phyloP scores from a whole-genome alignment of 148 eudicot genomes.

The Silene uniflora region DNA sequence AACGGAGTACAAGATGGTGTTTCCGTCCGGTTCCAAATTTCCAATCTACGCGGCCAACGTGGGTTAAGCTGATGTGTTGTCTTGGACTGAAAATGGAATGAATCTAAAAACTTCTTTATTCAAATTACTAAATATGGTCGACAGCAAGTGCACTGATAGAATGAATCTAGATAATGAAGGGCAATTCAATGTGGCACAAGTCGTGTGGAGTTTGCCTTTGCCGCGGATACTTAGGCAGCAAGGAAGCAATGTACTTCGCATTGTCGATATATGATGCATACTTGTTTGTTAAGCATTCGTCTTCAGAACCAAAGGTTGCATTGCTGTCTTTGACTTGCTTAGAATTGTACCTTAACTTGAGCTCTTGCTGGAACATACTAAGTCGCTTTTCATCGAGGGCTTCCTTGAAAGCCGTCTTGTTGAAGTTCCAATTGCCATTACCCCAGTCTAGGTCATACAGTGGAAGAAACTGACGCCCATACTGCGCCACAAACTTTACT shows the following conservation, averaged over 20 bases:
- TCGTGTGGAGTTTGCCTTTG: constrained; percentile 25
- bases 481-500: constrained; percentile 28
- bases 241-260: constrained; percentile 24
- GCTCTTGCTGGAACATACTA: constrained; percentile 1
- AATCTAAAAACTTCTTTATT: too few relatives aligned
- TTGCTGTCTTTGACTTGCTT: neutral
- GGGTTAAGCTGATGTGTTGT: too few relatives aligned
- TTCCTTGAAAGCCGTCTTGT: constrained; percentile 5
- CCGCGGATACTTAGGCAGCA: constrained; percentile 19
- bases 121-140: too few relatives aligned
- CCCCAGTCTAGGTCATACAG: constrained; percentile 38
- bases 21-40: too few relatives aligned
- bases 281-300: neutral
- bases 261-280: constrained; percentile 25
- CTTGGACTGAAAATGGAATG: too few relatives aligned
- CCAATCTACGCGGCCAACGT: too few relatives aligned
- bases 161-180: constrained; percentile 22
- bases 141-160: neutral
- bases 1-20: too few relatives aligned
- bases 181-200: constrained; percentile 23
- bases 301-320: neutral
- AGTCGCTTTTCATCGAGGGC: neutral
- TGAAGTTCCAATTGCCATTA: constrained; percentile 35
- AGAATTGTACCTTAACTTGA: constrained; percentile 1
- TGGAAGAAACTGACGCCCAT: constrained; percentile 35